These are phyloP conservation scores for Clarireedia hainanense DNA, from an alignment of 2,329 filamentous ascomycete species.

Conservation along the genomic window DNA sequence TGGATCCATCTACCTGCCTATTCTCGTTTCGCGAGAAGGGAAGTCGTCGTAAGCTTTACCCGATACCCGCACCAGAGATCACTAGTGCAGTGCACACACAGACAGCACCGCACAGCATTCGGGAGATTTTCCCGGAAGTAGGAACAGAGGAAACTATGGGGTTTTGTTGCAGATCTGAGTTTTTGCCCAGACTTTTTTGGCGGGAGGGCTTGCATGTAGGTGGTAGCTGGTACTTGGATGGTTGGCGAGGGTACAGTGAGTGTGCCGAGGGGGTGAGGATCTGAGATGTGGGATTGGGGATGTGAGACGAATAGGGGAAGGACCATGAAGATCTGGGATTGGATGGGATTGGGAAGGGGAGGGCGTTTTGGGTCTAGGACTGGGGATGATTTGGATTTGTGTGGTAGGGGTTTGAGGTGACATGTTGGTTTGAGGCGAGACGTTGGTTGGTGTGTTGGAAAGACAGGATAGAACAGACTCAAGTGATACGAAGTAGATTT, in stretches of 20 bases:
- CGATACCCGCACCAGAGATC: not conserved
- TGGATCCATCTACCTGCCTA: too few species aligned
- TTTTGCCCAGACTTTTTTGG: constrained; percentile 6
- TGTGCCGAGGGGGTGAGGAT: not conserved
- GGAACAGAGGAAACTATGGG: not conserved
- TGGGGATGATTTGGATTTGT: too few species aligned
- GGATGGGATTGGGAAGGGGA: not conserved
- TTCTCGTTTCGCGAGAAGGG: too few species aligned
- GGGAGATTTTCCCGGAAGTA: not conserved
- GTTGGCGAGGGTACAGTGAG: not conserved
- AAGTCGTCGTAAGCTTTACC: constrained; percentile 7
- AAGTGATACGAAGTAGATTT: too few species aligned
- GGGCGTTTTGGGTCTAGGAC: too few species aligned
- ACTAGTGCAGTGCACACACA: too few species aligned
- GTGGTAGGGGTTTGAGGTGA: too few species aligned
- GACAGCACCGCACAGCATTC: not conserved
- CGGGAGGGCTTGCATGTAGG: not conserved
- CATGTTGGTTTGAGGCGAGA: too few species aligned
- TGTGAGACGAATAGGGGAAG: not conserved
- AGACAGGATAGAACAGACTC: too few species aligned
- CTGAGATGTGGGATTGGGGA: too few species aligned
- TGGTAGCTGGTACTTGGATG: not conserved
- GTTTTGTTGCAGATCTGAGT: constrained; percentile 8
- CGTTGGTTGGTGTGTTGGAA: too few species aligned
- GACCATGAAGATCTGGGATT: not conserved